A percentile compares a stretch with the other conserved stretches of the same genome.
These are phyloP conservation scores for Rhynchosporium secalis DNA, from an alignment of 2,329 filamentous ascomycete genomes.

Conservation along the genomic window DNA sequence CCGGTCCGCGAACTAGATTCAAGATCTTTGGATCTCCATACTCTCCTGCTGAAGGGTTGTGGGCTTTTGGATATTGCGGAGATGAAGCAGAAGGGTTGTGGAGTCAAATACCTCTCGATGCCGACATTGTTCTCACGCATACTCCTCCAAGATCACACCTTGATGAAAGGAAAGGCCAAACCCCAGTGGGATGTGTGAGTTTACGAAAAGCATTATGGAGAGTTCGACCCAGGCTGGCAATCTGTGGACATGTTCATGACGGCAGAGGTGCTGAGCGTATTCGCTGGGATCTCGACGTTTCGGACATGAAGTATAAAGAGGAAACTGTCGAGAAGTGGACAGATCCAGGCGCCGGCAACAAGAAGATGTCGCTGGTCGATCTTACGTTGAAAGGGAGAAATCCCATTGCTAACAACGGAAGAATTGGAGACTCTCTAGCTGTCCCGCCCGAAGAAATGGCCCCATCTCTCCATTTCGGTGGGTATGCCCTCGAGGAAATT, in stretches of 20 bases:
- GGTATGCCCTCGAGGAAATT: no score
- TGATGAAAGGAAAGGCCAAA: slow-evolving; percentile 49
- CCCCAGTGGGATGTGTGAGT: slow-evolving; percentile 58
- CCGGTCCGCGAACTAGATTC: slow-evolving; percentile 60
- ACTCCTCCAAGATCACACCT: slow-evolving; percentile 63
- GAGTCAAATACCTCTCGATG: slow-evolving; percentile 59
- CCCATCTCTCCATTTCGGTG: no score
- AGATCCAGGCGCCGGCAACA: slow-evolving; percentile 56
- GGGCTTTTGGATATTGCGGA: slow-evolving; percentile 66
- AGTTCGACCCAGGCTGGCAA: slow-evolving; percentile 61
- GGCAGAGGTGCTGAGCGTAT: slow-evolving; percentile 64
- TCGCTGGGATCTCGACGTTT: slow-evolving; percentile 53
- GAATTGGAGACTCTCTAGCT: slow-evolving; percentile 22
- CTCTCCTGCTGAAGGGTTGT: slow-evolving; percentile 56
- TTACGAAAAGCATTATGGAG: slow-evolving; percentile 58
- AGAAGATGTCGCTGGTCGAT: slow-evolving; percentile 64
- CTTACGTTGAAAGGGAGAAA: slow-evolving; percentile 50
- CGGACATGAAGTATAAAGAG: slow-evolving; percentile 48
- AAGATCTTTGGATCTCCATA: slow-evolving; percentile 71
- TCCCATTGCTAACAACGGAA: slow-evolving; percentile 50
- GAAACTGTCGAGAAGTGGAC: slow-evolving; percentile 50
- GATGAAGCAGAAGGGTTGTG: slow-evolving; percentile 50
- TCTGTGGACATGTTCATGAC: slow-evolving; percentile 74
- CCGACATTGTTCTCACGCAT: slow-evolving; percentile 70
- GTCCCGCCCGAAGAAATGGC: slow-evolving; percentile 17